These are phyloP conservation scores for Alternaria rosae DNA, from an alignment of 2,329 filamentous ascomycete genomes.

Conservation along the genomic window DNA sequence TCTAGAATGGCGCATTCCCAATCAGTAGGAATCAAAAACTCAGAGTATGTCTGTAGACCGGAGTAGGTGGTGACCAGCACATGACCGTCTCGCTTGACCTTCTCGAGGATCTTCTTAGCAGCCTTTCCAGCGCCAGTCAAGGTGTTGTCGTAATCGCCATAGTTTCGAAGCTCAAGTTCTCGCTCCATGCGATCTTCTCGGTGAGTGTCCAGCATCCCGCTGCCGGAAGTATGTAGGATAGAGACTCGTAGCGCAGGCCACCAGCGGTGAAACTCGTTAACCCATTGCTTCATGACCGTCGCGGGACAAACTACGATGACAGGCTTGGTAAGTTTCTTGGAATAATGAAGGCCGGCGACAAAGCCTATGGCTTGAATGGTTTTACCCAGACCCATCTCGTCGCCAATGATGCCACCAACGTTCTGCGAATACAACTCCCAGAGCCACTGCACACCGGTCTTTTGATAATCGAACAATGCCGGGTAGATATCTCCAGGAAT, in stretches of 20 bases:
- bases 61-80: slow-evolving; percentile 96
- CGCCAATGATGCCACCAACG: slow-evolving; percentile 92
- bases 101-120: slow-evolving; percentile 80
- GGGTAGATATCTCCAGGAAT: slow-evolving; percentile 93
- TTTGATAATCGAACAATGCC: slow-evolving; percentile 94
- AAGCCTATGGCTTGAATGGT: slow-evolving; percentile 85
- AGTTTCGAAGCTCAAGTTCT: slow-evolving; percentile 60
- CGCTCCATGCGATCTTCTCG: slow-evolving; percentile 69
- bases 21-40: slow-evolving; percentile 79
- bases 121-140: slow-evolving; percentile 68
- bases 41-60: slow-evolving; percentile 89
- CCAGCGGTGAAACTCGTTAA: slow-evolving; percentile 98
- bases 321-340: slow-evolving; percentile 81
- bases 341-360: slow-evolving; percentile 90
- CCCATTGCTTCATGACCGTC: slow-evolving; percentile 96
- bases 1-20: slow-evolving; percentile 96
- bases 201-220: slow-evolving; percentile 87
- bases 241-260: slow-evolving; percentile 98
- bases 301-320: slow-evolving; percentile 92
- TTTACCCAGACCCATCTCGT: slow-evolving; percentile 99
- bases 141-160: slow-evolving; percentile 53
- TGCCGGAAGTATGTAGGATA: slow-evolving; percentile 93
- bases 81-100: slow-evolving; percentile 84
- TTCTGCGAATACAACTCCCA: slow-evolving; percentile 89
- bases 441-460: slow-evolving; percentile 95